Base-by-base conservation (phyloP, 495 filamentous ascomycete species). In the Podospora appendiculata region DNA sequence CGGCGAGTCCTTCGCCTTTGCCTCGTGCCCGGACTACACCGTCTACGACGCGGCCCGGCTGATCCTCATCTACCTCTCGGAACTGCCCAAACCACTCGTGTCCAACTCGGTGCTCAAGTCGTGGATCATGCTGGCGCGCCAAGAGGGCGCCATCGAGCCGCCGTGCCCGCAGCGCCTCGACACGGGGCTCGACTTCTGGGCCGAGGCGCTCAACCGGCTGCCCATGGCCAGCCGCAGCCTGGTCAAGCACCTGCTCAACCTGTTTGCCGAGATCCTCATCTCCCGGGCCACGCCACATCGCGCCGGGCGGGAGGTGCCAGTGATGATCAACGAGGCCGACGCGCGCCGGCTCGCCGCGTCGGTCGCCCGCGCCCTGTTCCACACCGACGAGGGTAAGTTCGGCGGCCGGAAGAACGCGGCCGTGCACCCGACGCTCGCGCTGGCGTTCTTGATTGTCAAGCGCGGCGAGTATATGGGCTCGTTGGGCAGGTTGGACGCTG, bases 151-250 rank as follows among this genome's bases (percentile, higher is more conserved):
- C 42, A 65, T 63, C 47, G 59, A 59, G 41, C 62, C 54, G 5
- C 52, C 55, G 0, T 58, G 55, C 12, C 48, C 57, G 1, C 47
- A 33, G 32, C 57, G 57, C 16, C 16, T 63, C 40, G 64, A 67
- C 19, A 58, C 60, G 17, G 64, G 61, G 0, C 50, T 67, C 8
- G 64, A 67, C 36, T 65, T 67, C 11, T 67, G 64, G 64, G 56
- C 56, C 9, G 64, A 67, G 34, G 64, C 62, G 6, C 54, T 67
- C n/a, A 67, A 64, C 58, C 55, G 64, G 0, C 52, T 67, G 41
- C 54, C 62, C 8, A 44, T 58, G 7, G 50, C 52, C 13, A 57
- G 49, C 33, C 57, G 64, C 8, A 67, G 61, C 36, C 46, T 67
- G 12, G 53, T 54, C 12, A 67, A 67, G 41, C 56, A 61, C 6